Base-by-base conservation (phyloP, 176 grass and related monocot genomes). In the Rhynchospora pubera region DNA sequence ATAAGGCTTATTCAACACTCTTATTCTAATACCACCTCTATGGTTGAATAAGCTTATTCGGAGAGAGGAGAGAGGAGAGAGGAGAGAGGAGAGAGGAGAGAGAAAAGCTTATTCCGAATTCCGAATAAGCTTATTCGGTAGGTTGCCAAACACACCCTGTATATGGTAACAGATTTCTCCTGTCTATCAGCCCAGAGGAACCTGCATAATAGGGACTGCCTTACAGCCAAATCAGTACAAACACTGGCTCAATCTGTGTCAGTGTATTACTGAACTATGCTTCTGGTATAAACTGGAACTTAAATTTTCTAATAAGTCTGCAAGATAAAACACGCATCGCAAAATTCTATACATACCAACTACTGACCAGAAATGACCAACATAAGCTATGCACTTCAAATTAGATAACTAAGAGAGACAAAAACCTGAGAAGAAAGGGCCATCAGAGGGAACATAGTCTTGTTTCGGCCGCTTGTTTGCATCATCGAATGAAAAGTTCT, bases 391-490 rank as follows among this genome's bases (percentile, higher is more conserved):
- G 47, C 15, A 55, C 1, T 28, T 53, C 5, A 75, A 75, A 15
- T 75, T 47, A 53, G n/a, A 45, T 77, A 51, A 73, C 14, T 5
- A 78, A n/a, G n/a, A 6, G 65, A 43, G 22, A 16, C 15, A 23
- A 86, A 22, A 47, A 74, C 66, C 79, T 81, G 67, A 89, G 65
- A 53, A 19, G 59, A 48, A 65, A 19, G 18, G 79, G 4, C 59
- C 67, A 72, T 80, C 50, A 16, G 56, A 77, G 69, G 47, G 50
- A 74, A 61, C 48, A 26, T 5, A 58, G 6, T 59, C 68, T 88
- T 85, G 87, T 65, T 85, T 89, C 26, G 4, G 83, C 39, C 83
- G 77, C 51, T 89, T 89, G 60, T 42, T 70, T 47, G 68, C 59
- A 60, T 46, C 69, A 7, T 82, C 67, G 13, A 62, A 85, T 67